Conservation (phyloP, 2,329 filamentous ascomycete species). For the Talaromyces sp. region DNA sequence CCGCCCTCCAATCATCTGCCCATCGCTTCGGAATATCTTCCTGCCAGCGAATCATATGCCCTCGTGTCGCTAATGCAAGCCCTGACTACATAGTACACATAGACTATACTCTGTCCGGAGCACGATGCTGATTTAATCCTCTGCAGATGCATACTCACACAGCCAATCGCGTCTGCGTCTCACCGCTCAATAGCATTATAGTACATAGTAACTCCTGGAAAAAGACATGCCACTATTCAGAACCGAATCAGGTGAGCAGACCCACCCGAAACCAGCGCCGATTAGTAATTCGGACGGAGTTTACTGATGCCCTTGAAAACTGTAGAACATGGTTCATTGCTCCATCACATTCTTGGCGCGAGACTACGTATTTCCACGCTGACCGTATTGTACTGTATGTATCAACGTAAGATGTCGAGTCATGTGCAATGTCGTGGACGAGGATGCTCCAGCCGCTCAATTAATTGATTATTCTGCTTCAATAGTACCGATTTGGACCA, state of each 20-base stretch:
- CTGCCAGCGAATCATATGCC: neutral
- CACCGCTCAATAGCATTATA: neutral
- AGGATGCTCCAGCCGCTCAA: neutral
- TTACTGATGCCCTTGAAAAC: neutral
- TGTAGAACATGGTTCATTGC: neutral
- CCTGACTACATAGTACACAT: neutral
- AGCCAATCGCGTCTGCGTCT: neutral
- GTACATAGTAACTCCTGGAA: neutral
- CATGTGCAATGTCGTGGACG: neutral
- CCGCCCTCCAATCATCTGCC: neutral
- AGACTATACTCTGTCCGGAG: too few species aligned
- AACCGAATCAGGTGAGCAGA: neutral
- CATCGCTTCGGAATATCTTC: neutral
- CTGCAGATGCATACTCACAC: neutral
- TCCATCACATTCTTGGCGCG: neutral
- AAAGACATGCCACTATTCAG: neutral
- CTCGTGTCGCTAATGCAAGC: neutral
- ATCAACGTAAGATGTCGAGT: neutral
- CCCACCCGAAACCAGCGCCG: neutral
- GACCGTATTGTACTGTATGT: neutral
- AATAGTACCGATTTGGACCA: neutral
- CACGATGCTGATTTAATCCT: neutral
- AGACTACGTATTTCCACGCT: neutral
- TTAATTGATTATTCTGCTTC: neutral
- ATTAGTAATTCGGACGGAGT: slow-evolving; percentile 1